Conservation (phyloP, 192 early-diverging fungal species). For the Backusella australiensis region DNA sequence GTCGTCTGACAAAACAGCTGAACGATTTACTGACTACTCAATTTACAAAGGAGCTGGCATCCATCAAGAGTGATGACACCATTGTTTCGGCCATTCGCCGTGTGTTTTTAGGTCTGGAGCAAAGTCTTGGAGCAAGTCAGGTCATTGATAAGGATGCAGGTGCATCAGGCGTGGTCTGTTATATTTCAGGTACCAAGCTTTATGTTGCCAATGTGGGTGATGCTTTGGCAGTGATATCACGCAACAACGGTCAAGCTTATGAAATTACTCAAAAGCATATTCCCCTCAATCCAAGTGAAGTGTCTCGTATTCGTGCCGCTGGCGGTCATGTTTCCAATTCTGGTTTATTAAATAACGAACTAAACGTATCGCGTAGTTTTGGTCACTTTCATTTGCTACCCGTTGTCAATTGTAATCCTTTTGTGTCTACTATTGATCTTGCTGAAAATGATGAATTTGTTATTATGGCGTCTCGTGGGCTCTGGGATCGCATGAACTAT, state of each 20-base stretch:
- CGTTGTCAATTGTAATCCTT: constrained; percentile 83
- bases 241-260: constrained; percentile 60
- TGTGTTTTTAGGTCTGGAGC: constrained; percentile 80
- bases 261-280: constrained; percentile 74
- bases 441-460: constrained; percentile 80
- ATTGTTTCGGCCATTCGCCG: constrained; percentile 73
- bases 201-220: constrained; percentile 90
- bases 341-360: constrained; percentile 72
- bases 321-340: constrained; percentile 78
- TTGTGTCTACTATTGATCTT: constrained; percentile 66
- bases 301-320: constrained; percentile 72
- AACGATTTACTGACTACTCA: constrained; percentile 66
- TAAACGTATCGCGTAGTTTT: constrained; percentile 77
- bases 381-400: constrained; percentile 85
- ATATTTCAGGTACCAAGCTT: constrained; percentile 71
- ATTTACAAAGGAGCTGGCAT: constrained; percentile 74
- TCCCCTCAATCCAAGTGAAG: constrained; percentile 65
- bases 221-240: constrained; percentile 73
- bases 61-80: constrained; percentile 54
- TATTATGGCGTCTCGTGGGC: constrained; percentile 68
- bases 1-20: constrained; percentile 62
- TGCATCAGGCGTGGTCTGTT: constrained; percentile 79
- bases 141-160: constrained; percentile 45
- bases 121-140: constrained; percentile 61
- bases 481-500: constrained; percentile 79